These are phyloP conservation scores for Agapanthus africanus DNA, from an alignment of 106 monocot species.

Conservation along the genomic window DNA sequence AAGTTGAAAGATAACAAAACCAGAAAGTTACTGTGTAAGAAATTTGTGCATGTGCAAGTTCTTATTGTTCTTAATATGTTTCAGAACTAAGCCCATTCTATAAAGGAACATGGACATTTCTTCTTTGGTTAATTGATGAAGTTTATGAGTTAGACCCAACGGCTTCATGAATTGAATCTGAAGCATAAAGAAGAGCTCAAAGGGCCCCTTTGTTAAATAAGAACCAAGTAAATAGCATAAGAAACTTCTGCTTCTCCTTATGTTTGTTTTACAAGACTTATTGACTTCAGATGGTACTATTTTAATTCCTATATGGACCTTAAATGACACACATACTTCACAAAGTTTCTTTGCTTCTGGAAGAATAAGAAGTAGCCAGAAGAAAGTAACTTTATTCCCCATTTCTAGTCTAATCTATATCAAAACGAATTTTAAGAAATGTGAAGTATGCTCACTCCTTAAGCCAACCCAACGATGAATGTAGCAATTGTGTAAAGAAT, in stretches of 20 bases:
- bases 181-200: background rate
- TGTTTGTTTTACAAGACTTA: too few relatives aligned
- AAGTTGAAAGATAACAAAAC: background rate
- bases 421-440: background rate
- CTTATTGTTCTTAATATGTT: background rate
- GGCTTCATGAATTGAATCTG: background rate
- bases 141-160: background rate
- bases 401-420: background rate
- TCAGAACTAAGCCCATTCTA: background rate
- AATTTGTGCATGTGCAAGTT: background rate
- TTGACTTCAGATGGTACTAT: background rate
- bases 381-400: background rate
- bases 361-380: background rate
- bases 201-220: background rate
- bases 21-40: background rate
- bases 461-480: too few relatives aligned
- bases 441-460: too few relatives aligned
- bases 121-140: conserved; percentile 1
- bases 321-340: background rate
- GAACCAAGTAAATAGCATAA: background rate
- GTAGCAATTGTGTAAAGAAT: too few relatives aligned
- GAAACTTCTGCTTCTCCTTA: too few relatives aligned
- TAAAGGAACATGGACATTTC: background rate
- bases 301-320: background rate
- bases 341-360: background rate